Evolutionary conservation across 441 rosid genomes (phyloP).

Genomic region (Jatropha podagrica): DNA sequence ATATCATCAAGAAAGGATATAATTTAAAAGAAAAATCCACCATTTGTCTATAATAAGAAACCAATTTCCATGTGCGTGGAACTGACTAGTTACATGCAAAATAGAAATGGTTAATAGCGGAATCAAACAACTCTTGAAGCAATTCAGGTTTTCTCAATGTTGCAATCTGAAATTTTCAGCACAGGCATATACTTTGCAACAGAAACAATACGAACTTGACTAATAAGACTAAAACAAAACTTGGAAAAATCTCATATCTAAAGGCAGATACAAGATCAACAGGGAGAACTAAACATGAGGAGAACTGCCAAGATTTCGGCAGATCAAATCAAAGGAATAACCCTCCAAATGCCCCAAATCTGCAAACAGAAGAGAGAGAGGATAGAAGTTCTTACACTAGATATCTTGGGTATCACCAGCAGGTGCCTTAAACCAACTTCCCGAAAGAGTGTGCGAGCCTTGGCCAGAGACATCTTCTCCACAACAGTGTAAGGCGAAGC

Average conservation of each 20-base stretch:
- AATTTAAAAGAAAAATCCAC: background rate
- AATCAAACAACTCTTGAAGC: background rate
- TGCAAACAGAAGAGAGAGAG: slow-evolving; percentile 5
- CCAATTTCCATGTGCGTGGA: background rate
- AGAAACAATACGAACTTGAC: background rate
- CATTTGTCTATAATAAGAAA: background rate
- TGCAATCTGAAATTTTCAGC: background rate
- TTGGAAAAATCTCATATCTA: background rate
- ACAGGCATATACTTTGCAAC: background rate
- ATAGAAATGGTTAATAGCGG: background rate
- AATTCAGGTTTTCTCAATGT: background rate
- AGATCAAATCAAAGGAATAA: background rate
- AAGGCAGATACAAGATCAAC: background rate
- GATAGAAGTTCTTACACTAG: slow-evolving; percentile 46
- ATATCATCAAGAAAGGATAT: background rate
- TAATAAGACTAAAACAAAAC: background rate
- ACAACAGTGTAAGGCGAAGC: slow-evolving; percentile 87
- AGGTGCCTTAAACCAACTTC: slow-evolving; percentile 83
- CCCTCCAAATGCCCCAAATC: background rate
- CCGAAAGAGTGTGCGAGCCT: slow-evolving; percentile 75
- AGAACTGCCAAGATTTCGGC: background rate
- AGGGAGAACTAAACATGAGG: background rate
- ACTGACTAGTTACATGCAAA: background rate
- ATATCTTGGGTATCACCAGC: slow-evolving; percentile 69
- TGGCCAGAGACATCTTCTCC: slow-evolving; percentile 88